phyloP scores from a whole-genome alignment of 495 filamentous ascomycete genomes.

The Lophiostoma macrostomum region DNA sequence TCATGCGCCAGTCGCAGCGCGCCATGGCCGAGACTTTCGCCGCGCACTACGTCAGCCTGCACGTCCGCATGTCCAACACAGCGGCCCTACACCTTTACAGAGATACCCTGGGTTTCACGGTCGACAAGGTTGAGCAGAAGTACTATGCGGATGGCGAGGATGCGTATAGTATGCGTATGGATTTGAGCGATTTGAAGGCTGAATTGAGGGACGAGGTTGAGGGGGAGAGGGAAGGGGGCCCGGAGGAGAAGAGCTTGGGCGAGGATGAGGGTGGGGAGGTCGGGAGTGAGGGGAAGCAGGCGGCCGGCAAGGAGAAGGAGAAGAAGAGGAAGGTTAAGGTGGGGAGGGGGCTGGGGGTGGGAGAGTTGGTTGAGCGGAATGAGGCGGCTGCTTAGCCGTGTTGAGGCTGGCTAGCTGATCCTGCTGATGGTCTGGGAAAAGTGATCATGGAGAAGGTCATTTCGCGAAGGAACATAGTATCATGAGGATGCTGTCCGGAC shows the following conservation, averaged over 20 bases:
- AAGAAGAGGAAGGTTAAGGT: constrained; percentile 69
- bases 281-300: constrained; percentile 54
- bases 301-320: constrained; percentile 54
- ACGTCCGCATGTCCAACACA: constrained; percentile 89
- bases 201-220: constrained; percentile 45
- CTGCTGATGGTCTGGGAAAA: no score
- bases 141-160: constrained; percentile 99
- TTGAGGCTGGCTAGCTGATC: no score
- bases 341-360: constrained; percentile 74
- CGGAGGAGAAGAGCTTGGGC: constrained; percentile 41
- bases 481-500: no score
- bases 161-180: constrained; percentile 88
- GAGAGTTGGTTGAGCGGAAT: constrained; percentile 79
- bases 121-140: constrained; percentile 83
- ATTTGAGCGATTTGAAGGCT: constrained; percentile 54
- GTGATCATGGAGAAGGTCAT: no score
- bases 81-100: constrained; percentile 90
- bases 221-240: constrained; percentile 43
- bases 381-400: constrained; percentile 45
- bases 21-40: constrained; percentile 94
- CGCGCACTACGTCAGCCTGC: constrained; percentile 88
- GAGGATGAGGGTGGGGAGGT: constrained; percentile 40
- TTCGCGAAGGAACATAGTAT: no score
- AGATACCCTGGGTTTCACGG: constrained; percentile 87
- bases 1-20: constrained; percentile 92